phyloP scores from a whole-genome alignment of 257 asterid genomes.

The Solanum piurae region DNA sequence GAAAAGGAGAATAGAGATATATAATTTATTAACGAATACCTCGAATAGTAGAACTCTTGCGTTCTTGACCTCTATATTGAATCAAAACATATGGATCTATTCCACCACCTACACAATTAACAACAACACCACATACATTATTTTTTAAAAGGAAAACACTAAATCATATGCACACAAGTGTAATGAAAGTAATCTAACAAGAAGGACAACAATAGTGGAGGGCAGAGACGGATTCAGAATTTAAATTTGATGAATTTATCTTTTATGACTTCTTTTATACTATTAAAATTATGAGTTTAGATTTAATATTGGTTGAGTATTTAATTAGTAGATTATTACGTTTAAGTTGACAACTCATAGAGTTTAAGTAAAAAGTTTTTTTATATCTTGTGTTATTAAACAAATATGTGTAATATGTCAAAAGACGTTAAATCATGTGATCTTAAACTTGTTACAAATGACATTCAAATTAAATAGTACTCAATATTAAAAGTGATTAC shows the following conservation, averaged over 20 bases:
- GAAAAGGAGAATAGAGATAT: not conserved
- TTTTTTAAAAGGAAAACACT: not conserved
- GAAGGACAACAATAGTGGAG: not conserved
- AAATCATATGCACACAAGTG: not conserved
- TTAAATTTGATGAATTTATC: not conserved
- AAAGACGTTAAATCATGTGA: rapidly evolving
- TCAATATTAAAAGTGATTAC: too few species aligned
- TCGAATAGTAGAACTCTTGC: slow-evolving; percentile 13
- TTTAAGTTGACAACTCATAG: too few species aligned
- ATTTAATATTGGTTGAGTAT: not conserved
- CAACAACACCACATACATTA: not conserved
- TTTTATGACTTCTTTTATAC: not conserved
- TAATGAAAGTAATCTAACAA: not conserved
- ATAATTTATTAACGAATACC: slow-evolving; percentile 8
- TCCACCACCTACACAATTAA: slow-evolving; percentile 6
- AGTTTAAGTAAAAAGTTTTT: too few species aligned
- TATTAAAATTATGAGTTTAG: not conserved
- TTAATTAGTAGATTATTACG: too few species aligned
- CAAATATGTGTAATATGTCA: too few species aligned
- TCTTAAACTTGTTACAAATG: too few species aligned
- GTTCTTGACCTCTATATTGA: slow-evolving; percentile 27
- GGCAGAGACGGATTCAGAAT: rapidly evolving
- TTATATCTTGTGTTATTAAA: too few species aligned
- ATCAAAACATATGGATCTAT: slow-evolving; percentile 31
- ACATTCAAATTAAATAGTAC: too few species aligned